Conservation (phyloP, 306 rosid species). For the Quercus mongolica region DNA sequence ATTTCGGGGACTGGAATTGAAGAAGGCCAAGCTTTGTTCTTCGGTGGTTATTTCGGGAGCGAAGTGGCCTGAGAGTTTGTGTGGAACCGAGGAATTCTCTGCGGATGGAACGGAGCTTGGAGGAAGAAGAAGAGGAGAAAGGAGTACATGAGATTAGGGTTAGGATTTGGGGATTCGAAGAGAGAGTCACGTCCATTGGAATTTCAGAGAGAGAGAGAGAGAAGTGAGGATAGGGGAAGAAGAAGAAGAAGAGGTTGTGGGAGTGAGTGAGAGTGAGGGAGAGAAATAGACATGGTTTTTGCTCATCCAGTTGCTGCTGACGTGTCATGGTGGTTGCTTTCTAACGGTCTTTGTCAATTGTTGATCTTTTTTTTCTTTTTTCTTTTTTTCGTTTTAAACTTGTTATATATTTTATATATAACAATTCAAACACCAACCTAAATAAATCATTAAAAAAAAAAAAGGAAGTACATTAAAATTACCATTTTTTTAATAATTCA, state of each 20-base stretch:
- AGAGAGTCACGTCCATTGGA: constrained; percentile 65
- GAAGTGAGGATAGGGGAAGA: constrained; percentile 18
- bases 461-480: too few species aligned
- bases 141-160: constrained; percentile 30
- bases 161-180: constrained; percentile 41
- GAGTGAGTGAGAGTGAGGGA: not conserved
- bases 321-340: constrained; percentile 21
- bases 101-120: constrained; percentile 39
- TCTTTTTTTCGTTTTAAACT: too few species aligned
- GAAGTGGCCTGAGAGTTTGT: constrained; percentile 54
- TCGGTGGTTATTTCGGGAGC: constrained; percentile 23
- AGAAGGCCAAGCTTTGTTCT: constrained; percentile 5
- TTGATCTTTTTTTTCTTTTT: not conserved
- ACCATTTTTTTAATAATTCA: too few species aligned
- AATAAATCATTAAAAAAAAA: too few species aligned
- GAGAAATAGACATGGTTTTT: not conserved
- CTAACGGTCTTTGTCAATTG: not conserved
- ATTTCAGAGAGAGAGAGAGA: constrained; percentile 1
- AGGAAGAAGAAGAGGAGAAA: constrained; percentile 17
- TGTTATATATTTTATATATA: too few species aligned
- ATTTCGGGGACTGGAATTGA: constrained; percentile 43
- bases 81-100: constrained; percentile 53
- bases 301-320: constrained; percentile 24
- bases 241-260: constrained; percentile 4
- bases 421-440: too few species aligned